Evolutionary conservation across 1,139 yeast species (phyloP).

Genomic region (Pichia sp.): DNA sequence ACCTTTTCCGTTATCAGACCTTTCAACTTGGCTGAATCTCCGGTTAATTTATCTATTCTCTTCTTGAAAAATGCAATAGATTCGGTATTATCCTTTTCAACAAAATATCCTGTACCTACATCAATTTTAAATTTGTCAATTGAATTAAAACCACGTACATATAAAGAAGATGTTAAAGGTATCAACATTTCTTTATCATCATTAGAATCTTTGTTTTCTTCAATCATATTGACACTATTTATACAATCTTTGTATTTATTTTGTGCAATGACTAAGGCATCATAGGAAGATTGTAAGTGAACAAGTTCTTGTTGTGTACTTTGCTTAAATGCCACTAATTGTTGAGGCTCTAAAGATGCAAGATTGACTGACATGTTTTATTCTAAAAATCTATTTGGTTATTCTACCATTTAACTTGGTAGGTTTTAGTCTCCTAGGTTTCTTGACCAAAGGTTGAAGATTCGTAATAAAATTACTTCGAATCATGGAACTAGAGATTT

Average conservation of each 20-base stretch:
- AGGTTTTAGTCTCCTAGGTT: not conserved
- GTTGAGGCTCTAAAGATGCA: conserved; percentile 70
- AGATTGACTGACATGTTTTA: conserved; percentile 42
- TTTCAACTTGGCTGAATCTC: conserved; percentile 69
- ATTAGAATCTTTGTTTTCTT: conserved; percentile 31
- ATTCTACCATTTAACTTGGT: too few relatives aligned
- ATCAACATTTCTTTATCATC: conserved; percentile 56
- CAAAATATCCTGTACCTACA: conserved; percentile 93
- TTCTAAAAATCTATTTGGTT: not conserved
- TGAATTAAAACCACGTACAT: conserved; percentile 74
- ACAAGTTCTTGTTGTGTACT: conserved; percentile 81
- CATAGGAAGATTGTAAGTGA: conserved; percentile 78
- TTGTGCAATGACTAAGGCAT: conserved; percentile 81
- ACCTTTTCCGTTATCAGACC: conserved; percentile 65
- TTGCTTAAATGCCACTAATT: conserved; percentile 75
- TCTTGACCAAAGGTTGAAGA: not conserved
- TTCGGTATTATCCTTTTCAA: conserved; percentile 66
- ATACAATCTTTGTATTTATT: conserved; percentile 78
- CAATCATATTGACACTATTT: conserved; percentile 54
- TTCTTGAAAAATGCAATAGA: conserved; percentile 68
- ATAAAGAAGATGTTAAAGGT: conserved; percentile 83
- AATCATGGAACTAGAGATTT: conserved; percentile 5
- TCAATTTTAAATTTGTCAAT: conserved; percentile 77
- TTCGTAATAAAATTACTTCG: not conserved
- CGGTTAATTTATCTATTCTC: conserved; percentile 66